These are phyloP conservation scores for Diaporthe velutina DNA, from an alignment of 2,329 filamentous ascomycete genomes.

Conservation along the genomic window DNA sequence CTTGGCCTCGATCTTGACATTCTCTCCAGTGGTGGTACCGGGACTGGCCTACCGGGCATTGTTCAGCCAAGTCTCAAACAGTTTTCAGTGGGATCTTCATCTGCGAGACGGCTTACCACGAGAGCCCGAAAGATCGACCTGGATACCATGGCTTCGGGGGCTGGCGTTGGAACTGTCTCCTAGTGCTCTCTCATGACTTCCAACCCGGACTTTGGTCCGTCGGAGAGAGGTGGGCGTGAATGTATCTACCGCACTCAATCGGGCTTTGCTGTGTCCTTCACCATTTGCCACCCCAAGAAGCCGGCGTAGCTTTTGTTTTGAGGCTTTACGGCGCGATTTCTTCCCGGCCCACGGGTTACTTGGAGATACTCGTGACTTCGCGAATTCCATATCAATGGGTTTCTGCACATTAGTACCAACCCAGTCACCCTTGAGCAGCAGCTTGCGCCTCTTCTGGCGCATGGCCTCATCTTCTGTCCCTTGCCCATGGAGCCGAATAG, in stretches of 20 bases:
- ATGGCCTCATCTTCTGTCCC: slow-evolving; percentile 26
- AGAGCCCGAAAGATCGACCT: not conserved
- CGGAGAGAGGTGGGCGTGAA: slow-evolving; percentile 18
- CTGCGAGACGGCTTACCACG: slow-evolving; percentile 24
- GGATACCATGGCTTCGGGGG: slow-evolving; percentile 12
- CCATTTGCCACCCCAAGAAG: slow-evolving; percentile 29
- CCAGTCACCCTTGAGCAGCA: slow-evolving; percentile 52
- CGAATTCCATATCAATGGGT: slow-evolving; percentile 48
- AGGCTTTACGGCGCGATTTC: slow-evolving; percentile 39
- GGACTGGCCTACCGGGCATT: not conserved
- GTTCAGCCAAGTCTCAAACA: not conserved
- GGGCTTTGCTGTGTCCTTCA: not conserved
- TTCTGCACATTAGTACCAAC: slow-evolving; percentile 50
- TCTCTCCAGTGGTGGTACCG: not conserved
- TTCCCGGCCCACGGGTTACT: slow-evolving; percentile 43
- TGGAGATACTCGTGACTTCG: slow-evolving; percentile 41
- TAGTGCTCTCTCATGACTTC: slow-evolving; percentile 49
- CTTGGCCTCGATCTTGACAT: not conserved
- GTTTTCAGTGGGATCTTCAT: not conserved
- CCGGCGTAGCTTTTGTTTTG: slow-evolving; percentile 32
- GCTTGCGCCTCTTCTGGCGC: slow-evolving; percentile 46
- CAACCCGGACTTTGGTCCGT: slow-evolving; percentile 51
- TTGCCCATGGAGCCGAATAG: not conserved
- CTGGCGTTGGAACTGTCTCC: slow-evolving; percentile 41
- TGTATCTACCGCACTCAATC: not conserved